Base-by-base conservation (phyloP, 352 stramenopile species). In the Aphanomyces euteiches region DNA sequence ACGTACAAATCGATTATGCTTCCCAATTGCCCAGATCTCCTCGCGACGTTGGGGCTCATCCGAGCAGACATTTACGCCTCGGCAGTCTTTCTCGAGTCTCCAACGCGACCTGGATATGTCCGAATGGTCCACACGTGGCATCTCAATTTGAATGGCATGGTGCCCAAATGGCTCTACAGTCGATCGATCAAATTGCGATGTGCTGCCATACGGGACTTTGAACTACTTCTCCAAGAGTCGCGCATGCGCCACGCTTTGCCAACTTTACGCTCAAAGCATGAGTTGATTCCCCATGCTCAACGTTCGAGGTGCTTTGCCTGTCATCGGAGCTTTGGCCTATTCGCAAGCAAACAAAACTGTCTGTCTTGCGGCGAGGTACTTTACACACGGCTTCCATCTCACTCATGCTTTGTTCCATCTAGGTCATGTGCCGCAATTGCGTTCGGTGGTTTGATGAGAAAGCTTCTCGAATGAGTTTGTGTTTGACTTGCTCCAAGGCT, bases 381-480 rank as follows among this genome's bases (percentile, higher is more conserved):
- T 19, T 28, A 28, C 28, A 28, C 28, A 28, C 28, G 28, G 2
- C 28, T 28, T 28, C 1, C 45, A 19, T n/a, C 45, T 15, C 13
- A 15, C 13, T n/a, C 13, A 19, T 17, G 8, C 17, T n/a, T 50
- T n/a, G 10, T 12, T 50, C 17, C 17, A 12, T n/a, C 17, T 58
- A 58, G 50, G 50, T 58, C 1, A 7, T 58, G 7, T 58, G 50
- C 36, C 50, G 50, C 19, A 58, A 58, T 12, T 58, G 50, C 50
- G 2, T 8, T 7, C 50, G 36, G 17, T 28, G 50, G 50, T 58
- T 17, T 17, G 36, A 58, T 8, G 17, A 2, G 21, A 19, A 17
- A 12, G 21, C 7, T 36, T 12, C 36, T 8, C 8, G 36, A 8
- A 7, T 58, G 50, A 37, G 50, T 28, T 8, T 58, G 7, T 58